These are phyloP conservation scores for Yarrowia galli DNA, from an alignment of 1,139 yeast species.

Conservation along the genomic window DNA sequence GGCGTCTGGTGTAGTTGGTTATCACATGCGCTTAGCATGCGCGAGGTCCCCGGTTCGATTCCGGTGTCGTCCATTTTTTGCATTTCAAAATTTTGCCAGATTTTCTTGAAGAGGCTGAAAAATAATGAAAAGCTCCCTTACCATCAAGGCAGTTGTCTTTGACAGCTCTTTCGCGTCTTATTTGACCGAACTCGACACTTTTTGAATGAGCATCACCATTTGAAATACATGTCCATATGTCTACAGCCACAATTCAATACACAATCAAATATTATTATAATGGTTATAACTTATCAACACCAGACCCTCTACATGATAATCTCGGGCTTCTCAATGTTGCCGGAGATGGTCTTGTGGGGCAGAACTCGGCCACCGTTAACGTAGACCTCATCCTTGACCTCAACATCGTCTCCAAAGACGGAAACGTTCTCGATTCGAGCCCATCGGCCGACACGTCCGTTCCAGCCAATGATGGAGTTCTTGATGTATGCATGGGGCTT, in stretches of 20 bases:
- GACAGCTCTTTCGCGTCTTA: too few species aligned
- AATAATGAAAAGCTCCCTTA: not conserved
- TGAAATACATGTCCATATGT: too few species aligned
- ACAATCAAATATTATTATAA: constrained; percentile 32
- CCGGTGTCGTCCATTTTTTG: constrained; percentile 32
- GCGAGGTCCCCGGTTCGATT: constrained; percentile 38
- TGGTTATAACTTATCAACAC: constrained; percentile 35
- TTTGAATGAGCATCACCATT: too few species aligned
- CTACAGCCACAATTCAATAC: too few species aligned
- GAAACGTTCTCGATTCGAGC: constrained; percentile 98
- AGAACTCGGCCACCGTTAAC: constrained; percentile 99
- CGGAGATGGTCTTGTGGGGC: constrained; percentile 96
- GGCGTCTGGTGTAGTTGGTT: constrained; percentile 37
- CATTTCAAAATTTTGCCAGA: too few species aligned
- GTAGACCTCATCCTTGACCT: constrained; percentile 96
- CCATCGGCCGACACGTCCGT: constrained; percentile 98
- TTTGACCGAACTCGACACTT: too few species aligned
- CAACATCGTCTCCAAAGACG: constrained; percentile 98
- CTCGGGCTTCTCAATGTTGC: constrained; percentile 96
- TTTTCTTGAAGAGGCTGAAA: too few species aligned
- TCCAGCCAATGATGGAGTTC: constrained; percentile 99
- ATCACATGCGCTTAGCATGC: constrained; percentile 37
- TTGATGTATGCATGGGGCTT: constrained; percentile 98
- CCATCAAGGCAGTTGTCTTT: too few species aligned
- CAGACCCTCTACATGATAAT: constrained; percentile 77